Base-by-base conservation (phyloP, 306 rosid genomes). In the Alnus glutinosa region DNA sequence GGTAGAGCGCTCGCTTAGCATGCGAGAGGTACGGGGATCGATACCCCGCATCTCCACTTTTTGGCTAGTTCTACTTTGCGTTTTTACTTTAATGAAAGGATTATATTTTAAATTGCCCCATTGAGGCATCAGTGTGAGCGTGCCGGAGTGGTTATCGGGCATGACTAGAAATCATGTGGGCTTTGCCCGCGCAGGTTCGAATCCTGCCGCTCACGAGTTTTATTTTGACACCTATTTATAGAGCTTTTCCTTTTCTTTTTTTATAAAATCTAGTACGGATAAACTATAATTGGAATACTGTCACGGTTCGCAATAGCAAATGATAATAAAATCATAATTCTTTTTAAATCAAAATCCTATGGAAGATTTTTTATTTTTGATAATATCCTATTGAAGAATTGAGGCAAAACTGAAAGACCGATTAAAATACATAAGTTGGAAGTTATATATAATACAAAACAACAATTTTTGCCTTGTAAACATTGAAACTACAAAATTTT, bases 1-100 rank as follows among this genome's bases (percentile, higher is more conserved):
- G 96, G 98, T 94, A 92, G 96, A 92, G 98, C 90, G 93, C 94
- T 92, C 88, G 97, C 94, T 92, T 94, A 88, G 94, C 96, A 92
- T 92, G 97, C 93, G 91, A 92, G 92, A 94, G 94, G 94, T 78
- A 86, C 88, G 84, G 93, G 96, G 94, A 92, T 92, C 92, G 92
- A 90, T 92, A 84, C 96, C 96, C 97, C 86, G 92, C 98, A 84
- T 92, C 94, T 92, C 91, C 96, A 90, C 1, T 15, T 37, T n/a
- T 55, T 37, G 9, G 7, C 8, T 5, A 0, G 5, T 39, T 39
- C 44, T 5, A 42, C 46, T 5, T 42, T 42, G 46, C 46, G 8
- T 42, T 42, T 42, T 42, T 7, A 42, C 7, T 4, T 42, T 42
- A 5, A 4, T 42, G 5, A 42, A 42, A 42, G 1, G 0, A 5